Base-by-base conservation (phyloP, 805 yeast species). In the Suhomyces kilbournensis region DNA sequence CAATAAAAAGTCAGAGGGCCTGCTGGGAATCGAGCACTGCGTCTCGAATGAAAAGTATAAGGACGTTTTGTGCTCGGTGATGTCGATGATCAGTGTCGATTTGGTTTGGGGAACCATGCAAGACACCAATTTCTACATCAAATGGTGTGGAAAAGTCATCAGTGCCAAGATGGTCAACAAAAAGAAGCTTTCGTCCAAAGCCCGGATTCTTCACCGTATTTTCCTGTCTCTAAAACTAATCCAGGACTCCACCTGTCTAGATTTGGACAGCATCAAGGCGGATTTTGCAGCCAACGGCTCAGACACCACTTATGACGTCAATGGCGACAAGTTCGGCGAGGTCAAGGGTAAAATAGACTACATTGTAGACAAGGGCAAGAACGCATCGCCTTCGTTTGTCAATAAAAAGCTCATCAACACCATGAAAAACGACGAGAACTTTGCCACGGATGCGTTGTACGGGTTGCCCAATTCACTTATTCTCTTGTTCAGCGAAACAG, bases 21-120 rank as follows among this genome's bases (percentile, higher is more conserved):
- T 63, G 42, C 56, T 68, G 19, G 63, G 79, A 64, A 54, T 80
- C 62, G 66, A 83, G 76, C 62, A 78, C 74, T 53, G 76, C 73
- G 58, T 71, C 55, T 50, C 89, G 17, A 67, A 70, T 39, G 79
- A 87, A 61, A 86, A 87, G 64, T 90, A 90, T 66, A 90, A 90
- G 63, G 96, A 90, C 63, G 88, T 89, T 4, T 66, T 90, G 25
- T 87, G 90, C 48, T 94, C 96, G 0, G 84, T 88, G 20, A 76
- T 90, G 65, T 85, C 94, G 2, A 88, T 90, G 96, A 89, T 86
- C 46, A 84, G 92, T 6, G 88, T 90, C 48, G 96, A 90, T 69
- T 85, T 89, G 48, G 92, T 89, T 14, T 87, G 96, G 90, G 96
- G 97, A 2, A 84, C 93, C 0, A 88, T 88, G 92, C 85, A 87